Evolutionary conservation across 2,329 filamentous ascomycete species (phyloP), one percentile per base, ranked within the genome.

Genomic region (Pestalotiopsis sp.): DNA sequence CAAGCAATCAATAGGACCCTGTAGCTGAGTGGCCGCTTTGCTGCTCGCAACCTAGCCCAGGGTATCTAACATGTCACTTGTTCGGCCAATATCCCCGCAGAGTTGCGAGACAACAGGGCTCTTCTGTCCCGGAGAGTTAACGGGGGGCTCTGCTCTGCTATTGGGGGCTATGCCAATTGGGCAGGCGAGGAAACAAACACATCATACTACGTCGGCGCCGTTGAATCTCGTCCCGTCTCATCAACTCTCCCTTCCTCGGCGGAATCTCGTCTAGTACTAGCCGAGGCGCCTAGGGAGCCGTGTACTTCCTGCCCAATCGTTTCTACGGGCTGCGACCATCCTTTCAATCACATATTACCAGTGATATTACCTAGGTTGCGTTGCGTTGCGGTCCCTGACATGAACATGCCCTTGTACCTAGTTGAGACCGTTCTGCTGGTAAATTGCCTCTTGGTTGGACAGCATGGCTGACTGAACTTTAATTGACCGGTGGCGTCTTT

Each of bases 111-210:
- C 31, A 36, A 36, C 31, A 36, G 31, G 31, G 31, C 31, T 4
- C 12, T 27, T 25, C 55, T 59, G 55, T 25, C 20, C n/a, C 55
- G 27, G 59, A n/a, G 25, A 36, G 9, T 23, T 62, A 13, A 25
- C 17, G 23, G 12, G 45, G 45, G 20, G 14, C 25, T 23, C 25
- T 60, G n/a, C 6, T 17, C 59, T 62, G 45, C 7, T 23, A 11
- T 14, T 23, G 25, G 45, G 52, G 49, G 63, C 63, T 57, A 38
- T 65, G 61, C 49, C 45, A 55, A 65, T 65, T 57, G 49, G 41
- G 63, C 63, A 65, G 63, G 63, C 63, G 27, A 25, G 14, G 38
- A 63, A 23, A 23, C 17, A 62, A 65, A 38, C 49, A 58, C 27
- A 13, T 57, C 52, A 23, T 39, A 36, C 7, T 36, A 36, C 31